A percentile compares a stretch with the other conserved stretches of the same genome.
Conservation (phyloP, 2,329 filamentous ascomycete genomes). For the Talaromyces sp. region DNA sequence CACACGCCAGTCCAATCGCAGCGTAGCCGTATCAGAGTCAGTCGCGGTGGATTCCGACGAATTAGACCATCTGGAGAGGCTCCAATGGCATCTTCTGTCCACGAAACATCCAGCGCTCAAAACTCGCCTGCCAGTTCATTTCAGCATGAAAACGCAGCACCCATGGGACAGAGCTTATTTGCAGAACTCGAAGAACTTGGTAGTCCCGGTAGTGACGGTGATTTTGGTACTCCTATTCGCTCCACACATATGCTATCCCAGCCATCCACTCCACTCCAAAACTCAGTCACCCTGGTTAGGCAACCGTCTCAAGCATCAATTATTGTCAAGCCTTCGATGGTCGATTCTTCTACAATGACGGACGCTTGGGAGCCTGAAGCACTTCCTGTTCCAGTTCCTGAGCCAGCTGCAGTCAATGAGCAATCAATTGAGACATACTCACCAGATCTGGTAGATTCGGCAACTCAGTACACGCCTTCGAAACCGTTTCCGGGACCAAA, state of each 20-base stretch:
- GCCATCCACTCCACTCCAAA: conserved; percentile 40
- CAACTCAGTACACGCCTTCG: conserved; percentile 44
- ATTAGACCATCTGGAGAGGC: conserved; percentile 51
- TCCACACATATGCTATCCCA: conserved; percentile 31
- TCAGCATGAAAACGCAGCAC: conserved; percentile 45
- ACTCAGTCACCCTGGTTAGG: conserved; percentile 28
- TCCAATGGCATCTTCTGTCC: conserved; percentile 31
- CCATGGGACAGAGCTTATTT: conserved; percentile 74
- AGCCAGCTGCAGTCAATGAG: not conserved
- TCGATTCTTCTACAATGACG: conserved; percentile 62
- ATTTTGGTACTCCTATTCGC: conserved; percentile 45
- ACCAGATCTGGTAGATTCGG: conserved; percentile 36
- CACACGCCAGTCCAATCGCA: conserved; percentile 64
- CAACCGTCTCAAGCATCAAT: conserved; percentile 32
- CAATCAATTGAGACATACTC: conserved; percentile 19
- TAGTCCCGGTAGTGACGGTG: conserved; percentile 68
- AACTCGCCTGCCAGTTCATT: conserved; percentile 55
- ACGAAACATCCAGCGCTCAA: conserved; percentile 38
- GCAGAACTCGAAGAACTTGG: conserved; percentile 83
- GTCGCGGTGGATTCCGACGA: conserved; percentile 59
- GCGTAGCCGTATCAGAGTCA: conserved; percentile 66
- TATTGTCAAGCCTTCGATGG: conserved; percentile 45
- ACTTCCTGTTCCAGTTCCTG: not conserved
- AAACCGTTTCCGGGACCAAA: conserved; percentile 24
- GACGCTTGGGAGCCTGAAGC: conserved; percentile 50